Evolutionary conservation across 352 stramenopile genomes (phyloP).

Genomic region (Blastocystis sp.): DNA sequence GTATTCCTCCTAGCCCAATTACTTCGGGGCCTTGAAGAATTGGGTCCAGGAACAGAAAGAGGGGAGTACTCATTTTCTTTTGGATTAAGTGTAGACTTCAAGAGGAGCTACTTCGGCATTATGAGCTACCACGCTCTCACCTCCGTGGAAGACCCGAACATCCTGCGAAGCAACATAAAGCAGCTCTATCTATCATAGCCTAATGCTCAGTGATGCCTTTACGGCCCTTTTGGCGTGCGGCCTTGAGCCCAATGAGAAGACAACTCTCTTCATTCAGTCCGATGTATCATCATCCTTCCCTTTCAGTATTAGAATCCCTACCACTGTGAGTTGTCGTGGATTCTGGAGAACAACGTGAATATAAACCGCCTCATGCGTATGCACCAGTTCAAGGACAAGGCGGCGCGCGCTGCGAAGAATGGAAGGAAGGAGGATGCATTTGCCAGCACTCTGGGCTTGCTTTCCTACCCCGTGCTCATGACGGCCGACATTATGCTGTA

Average conservation of each 20-base stretch:
- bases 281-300: conserved; percentile 75
- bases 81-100: conserved; percentile 68
- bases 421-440: conserved; percentile 71
- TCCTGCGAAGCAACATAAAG: conserved; percentile 76
- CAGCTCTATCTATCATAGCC: conserved; percentile 14
- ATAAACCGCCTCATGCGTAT: conserved; percentile 96
- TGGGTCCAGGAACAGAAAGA: conserved; percentile 91
- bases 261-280: conserved; percentile 82
- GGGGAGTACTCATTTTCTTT: conserved; percentile 73
- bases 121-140: conserved; percentile 97
- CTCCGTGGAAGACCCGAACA: conserved; percentile 85
- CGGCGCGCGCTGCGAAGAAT: conserved; percentile 80
- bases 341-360: conserved; percentile 91
- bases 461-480: conserved; percentile 97
- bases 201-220: conserved; percentile 63
- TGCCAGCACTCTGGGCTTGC: conserved; percentile 81
- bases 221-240: conserved; percentile 71
- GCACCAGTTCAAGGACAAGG: conserved; percentile 99
- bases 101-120: conserved; percentile 82
- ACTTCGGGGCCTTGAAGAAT: conserved; percentile 92
- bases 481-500: conserved; percentile 98
- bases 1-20: conserved; percentile 94
- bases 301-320: conserved; percentile 68
- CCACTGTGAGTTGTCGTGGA: conserved; percentile 93
- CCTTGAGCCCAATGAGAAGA: conserved; percentile 79